phyloP scores from a whole-genome alignment of 257 asterid species.

The Thymus mandschuricus region DNA sequence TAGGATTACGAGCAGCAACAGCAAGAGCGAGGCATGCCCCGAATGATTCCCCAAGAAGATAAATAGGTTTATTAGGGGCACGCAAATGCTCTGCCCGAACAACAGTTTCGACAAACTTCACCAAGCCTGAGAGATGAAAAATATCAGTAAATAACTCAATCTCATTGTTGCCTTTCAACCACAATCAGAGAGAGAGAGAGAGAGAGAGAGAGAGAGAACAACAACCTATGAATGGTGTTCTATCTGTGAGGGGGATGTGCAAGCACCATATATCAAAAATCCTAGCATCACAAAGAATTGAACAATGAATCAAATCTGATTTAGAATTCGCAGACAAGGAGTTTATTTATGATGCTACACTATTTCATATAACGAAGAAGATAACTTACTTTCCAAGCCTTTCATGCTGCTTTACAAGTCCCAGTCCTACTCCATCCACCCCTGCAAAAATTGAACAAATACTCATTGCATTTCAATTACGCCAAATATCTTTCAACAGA shows the following conservation, averaged over 20 bases:
- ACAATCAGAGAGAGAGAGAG: slow-evolving; percentile 6
- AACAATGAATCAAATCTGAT: slow-evolving; percentile 11
- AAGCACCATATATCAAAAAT: slow-evolving; percentile 81
- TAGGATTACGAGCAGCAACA: slow-evolving; percentile 80
- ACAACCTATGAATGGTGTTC: slow-evolving; percentile 69
- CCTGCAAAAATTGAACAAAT: slow-evolving; percentile 42
- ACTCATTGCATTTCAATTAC: neutral
- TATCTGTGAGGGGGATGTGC: slow-evolving; percentile 78
- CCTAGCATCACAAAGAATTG: slow-evolving; percentile 39
- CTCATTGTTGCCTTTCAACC: neutral
- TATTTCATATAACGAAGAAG: neutral
- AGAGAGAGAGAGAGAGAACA: slow-evolving; percentile 24
- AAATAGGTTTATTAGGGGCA: slow-evolving; percentile 65
- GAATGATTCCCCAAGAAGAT: slow-evolving; percentile 79
- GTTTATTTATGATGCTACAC: neutral
- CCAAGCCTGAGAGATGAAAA: slow-evolving; percentile 50
- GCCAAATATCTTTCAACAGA: neutral
- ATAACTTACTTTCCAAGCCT: slow-evolving; percentile 62
- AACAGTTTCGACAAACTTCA: slow-evolving; percentile 66
- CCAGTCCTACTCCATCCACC: slow-evolving; percentile 72
- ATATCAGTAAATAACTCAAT: neutral
- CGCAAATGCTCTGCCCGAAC: slow-evolving; percentile 52
- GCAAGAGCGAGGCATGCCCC: slow-evolving; percentile 85
- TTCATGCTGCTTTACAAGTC: slow-evolving; percentile 61
- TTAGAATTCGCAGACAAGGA: neutral